Percentiles rank a stretch among this genome's conserved stretches.
phyloP scores from a whole-genome alignment of 208 protist species.

The Willaertia magna region DNA sequence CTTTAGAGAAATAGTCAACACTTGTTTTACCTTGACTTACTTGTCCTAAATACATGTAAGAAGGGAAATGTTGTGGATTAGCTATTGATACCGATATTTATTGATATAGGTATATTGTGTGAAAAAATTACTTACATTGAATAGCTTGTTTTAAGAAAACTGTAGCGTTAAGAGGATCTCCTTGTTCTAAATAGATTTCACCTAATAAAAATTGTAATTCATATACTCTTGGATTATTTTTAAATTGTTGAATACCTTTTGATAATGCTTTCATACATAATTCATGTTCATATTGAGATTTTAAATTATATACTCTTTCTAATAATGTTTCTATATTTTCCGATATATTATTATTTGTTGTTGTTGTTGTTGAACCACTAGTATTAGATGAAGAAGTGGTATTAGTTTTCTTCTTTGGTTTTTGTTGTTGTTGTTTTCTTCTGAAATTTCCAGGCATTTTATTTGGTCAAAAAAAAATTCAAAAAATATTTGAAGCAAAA shows the following conservation, averaged over 20 bases:
- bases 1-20: background rate
- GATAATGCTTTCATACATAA: background rate
- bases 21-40: background rate
- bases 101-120: no score
- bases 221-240: background rate
- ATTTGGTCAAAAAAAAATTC: no score
- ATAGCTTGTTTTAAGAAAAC: background rate
- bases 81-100: background rate
- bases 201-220: background rate
- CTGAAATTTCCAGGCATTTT: no score
- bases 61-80: background rate
- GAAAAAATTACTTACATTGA: background rate
- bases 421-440: no score
- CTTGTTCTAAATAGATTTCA: background rate
- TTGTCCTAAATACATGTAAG: conserved; percentile 8
- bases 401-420: background rate
- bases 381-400: background rate
- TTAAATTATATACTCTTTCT: background rate
- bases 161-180: background rate
- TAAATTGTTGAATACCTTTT: background rate
- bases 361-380: background rate
- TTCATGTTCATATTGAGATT: background rate
- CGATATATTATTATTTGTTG: background rate
- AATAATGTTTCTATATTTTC: background rate
- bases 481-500: no score